These are phyloP conservation scores for Trichosporon coremiiforme DNA, from an alignment of 1,284 basidiomycete species.

Conservation along the genomic window DNA sequence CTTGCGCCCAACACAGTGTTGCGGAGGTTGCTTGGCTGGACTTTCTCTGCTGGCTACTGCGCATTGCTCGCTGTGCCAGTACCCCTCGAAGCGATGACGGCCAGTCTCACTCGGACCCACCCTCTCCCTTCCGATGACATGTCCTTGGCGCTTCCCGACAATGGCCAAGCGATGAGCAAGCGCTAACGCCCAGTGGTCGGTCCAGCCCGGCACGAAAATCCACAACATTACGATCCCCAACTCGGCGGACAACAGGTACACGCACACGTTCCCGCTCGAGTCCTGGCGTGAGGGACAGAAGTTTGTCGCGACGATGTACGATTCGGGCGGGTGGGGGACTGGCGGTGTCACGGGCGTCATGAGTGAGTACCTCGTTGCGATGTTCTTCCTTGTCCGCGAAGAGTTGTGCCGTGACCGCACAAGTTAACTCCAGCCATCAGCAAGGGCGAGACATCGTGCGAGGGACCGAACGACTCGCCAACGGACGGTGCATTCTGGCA, in stretches of 20 bases:
- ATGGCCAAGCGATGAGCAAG: no score
- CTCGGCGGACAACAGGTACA: not conserved
- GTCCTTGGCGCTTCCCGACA: not conserved
- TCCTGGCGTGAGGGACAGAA: not conserved
- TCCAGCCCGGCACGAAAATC: not conserved
- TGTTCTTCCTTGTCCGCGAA: no score
- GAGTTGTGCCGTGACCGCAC: no score
- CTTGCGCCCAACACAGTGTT: no score
- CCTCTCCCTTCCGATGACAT: no score
- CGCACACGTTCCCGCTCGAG: not conserved
- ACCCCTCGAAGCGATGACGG: no score
- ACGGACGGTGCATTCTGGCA: not conserved
- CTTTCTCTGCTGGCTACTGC: no score
- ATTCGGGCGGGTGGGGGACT: not conserved
- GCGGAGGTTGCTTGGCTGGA: no score
- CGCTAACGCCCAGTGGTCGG: not conserved
- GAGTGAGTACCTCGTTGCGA: no score
- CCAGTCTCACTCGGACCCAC: no score
- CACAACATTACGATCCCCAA: not conserved
- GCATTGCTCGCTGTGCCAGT: no score
- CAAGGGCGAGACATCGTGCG: not conserved
- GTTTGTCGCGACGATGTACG: constrained; percentile 3
- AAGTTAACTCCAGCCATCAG: not conserved
- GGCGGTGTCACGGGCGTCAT: not conserved
- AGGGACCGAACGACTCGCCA: not conserved